Base-by-base conservation (phyloP, 2,329 filamentous ascomycete species). In the Xylariaceae sp. region DNA sequence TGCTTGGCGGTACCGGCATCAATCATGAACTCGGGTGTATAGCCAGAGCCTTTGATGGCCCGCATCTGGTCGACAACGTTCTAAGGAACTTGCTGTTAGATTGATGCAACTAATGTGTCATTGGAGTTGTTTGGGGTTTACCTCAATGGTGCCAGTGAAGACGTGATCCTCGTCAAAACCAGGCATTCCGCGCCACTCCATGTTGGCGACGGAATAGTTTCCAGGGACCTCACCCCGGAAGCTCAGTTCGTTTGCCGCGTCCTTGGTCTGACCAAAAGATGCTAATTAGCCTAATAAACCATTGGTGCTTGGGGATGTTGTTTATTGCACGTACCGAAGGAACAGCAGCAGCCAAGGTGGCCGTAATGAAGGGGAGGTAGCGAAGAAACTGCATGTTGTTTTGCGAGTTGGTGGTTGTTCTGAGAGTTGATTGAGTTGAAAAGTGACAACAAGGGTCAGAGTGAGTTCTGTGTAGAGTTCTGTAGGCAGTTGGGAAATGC, bases 371-470 rank as follows among this genome's bases (percentile, higher is more conserved):
- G 8, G 22, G 26, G 19, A 45, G 12, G 18, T 45, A 7, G 34
- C 12, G 4, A 26, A n/a, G 19, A 26, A 26, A 29, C 26, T 21
- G 13, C 39, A 51, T 54, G 2, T 16, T 26, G 16, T 12, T 10
- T 12, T 26, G 36, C 30, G 13, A 5, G n/a, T n/a, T n/a, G n/a
- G n/a, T n/a, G n/a, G n/a, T n/a, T n/a, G n/a, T n/a, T n/a, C n/a
- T n/a, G 9, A 4, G 6, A n/a, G 2, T 45, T 16, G 40, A 21
- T 26, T 96, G 19, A 15, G 9, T 15, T 42, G 15, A 9, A 19
- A 10, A 26, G 19, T 18, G 7, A 19, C 15, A 40, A 40, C 15
- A 40, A 40, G n/a, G 9, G 8, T 4, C 26, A 26, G 26, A 26
- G 8, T 26, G 26, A 8, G 26, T n/a, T n/a, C n/a, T n/a, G n/a